Evolutionary conservation across 139 green algal genomes (phyloP).

Genomic region (Volvox reticuliferus): DNA sequence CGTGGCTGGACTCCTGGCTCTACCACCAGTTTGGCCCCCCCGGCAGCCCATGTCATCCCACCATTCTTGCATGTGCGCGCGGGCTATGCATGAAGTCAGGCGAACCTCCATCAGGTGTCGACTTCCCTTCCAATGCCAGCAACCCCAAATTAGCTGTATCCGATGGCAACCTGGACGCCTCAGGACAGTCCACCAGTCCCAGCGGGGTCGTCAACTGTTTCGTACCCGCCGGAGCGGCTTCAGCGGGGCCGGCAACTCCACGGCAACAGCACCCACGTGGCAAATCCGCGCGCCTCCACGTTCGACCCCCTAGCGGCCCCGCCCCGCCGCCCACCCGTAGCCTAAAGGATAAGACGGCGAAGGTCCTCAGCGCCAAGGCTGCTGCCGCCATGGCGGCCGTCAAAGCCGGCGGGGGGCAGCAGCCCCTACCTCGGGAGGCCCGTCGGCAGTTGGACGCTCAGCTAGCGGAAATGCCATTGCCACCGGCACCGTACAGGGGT

Average conservation of each 20-base stretch:
- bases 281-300: neutral
- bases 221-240: too few relatives aligned
- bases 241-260: neutral
- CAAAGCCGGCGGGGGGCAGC: conserved; percentile 13
- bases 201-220: too few relatives aligned
- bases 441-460: conserved; percentile 9
- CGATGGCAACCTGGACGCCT: too few relatives aligned
- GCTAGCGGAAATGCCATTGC: neutral
- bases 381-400: neutral
- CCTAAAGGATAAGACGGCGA: neutral
- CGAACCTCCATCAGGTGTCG: too few relatives aligned
- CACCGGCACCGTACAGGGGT: neutral
- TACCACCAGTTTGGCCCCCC: neutral
- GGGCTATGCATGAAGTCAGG: too few relatives aligned
- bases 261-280: neutral
- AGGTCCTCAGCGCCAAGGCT: conserved; percentile 8
- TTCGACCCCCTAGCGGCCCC: neutral
- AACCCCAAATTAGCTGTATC: too few relatives aligned
- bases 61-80: too few relatives aligned
- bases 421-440: neutral
- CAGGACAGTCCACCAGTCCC: too few relatives aligned
- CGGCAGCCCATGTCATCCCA: neutral
- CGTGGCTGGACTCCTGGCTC: neutral
- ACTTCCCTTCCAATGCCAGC: too few relatives aligned
- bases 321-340: neutral